Conservation (phyloP, 345 rosid species). For the Eucalyptus curtisii region DNA sequence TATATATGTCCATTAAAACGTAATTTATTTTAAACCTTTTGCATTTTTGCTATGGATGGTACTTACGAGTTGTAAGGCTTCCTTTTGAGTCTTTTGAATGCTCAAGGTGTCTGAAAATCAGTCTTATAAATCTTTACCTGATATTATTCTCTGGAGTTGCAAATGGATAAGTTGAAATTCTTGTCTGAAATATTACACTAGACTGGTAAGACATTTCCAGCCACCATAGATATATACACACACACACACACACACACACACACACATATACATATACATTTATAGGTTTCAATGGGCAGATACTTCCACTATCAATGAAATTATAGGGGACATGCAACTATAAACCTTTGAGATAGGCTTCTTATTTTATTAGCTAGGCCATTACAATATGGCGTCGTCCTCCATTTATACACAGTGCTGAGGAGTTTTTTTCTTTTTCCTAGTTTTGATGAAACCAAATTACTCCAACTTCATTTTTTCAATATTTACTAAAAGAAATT, state of each 20-base stretch:
- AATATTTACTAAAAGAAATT: not conserved
- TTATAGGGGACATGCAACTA: not conserved
- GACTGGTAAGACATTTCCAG: not conserved
- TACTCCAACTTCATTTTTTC: not conserved
- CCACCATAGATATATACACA: not conserved
- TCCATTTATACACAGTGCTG: not conserved
- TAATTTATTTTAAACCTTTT: not conserved
- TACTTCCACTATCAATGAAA: not conserved
- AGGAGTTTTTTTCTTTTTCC: not conserved
- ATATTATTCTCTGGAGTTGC: not conserved
- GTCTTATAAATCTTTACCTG: not conserved
- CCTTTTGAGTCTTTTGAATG: not conserved
- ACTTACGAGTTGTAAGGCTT: not conserved
- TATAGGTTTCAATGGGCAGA: not conserved
- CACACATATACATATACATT: too few species aligned
- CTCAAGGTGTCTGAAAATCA: not conserved
- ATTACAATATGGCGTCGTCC: not conserved
- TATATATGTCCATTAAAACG: not conserved
- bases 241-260: too few species aligned
- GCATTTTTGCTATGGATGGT: not conserved
- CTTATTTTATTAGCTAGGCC: not conserved
- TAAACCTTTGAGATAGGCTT: not conserved
- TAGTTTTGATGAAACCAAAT: not conserved
- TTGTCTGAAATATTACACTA: not conserved
- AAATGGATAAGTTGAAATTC: not conserved